These are phyloP conservation scores for Pachyrhizus erosus DNA, from an alignment of 306 rosid genomes.

Conservation along the genomic window DNA sequence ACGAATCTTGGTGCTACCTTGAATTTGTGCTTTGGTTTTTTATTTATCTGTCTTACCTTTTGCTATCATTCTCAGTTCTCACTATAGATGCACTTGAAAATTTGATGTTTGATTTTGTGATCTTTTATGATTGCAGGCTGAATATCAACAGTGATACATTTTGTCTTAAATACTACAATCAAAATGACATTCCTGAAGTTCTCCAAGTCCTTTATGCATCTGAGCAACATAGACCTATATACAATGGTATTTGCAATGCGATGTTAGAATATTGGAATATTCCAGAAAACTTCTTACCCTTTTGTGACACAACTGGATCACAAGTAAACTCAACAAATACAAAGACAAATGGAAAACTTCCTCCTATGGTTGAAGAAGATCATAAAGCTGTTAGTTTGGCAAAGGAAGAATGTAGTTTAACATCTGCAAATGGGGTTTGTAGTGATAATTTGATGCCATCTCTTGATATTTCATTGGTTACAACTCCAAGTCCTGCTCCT, in stretches of 20 bases:
- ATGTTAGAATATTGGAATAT: constrained; percentile 73
- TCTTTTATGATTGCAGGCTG: constrained; percentile 64
- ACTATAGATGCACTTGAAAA: constrained; percentile 10
- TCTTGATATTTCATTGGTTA: constrained; percentile 39
- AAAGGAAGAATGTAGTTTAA: constrained; percentile 33
- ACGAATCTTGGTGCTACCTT: constrained; percentile 14
- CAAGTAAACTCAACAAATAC: constrained; percentile 38
- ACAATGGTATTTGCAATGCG: constrained; percentile 59
- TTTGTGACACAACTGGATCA: constrained; percentile 46
- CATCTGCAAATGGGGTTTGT: constrained; percentile 33
- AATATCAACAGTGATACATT: constrained; percentile 52
- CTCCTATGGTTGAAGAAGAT: constrained; percentile 44
- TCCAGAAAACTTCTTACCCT: constrained; percentile 56
- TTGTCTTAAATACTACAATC: constrained; percentile 73
- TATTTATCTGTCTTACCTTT: neutral
- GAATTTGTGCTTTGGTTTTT: constrained; percentile 16
- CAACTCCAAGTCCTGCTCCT: constrained; percentile 31
- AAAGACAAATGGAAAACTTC: constrained; percentile 38
- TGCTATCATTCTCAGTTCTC: constrained; percentile 4
- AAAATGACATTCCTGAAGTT: constrained; percentile 68
- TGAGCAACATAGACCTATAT: constrained; percentile 54
- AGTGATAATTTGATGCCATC: constrained; percentile 46
- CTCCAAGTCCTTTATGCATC: constrained; percentile 66
- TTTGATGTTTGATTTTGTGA: constrained; percentile 33
- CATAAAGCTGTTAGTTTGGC: constrained; percentile 18